Conservation (phyloP, 345 rosid species). For the Carallia brachiata region DNA sequence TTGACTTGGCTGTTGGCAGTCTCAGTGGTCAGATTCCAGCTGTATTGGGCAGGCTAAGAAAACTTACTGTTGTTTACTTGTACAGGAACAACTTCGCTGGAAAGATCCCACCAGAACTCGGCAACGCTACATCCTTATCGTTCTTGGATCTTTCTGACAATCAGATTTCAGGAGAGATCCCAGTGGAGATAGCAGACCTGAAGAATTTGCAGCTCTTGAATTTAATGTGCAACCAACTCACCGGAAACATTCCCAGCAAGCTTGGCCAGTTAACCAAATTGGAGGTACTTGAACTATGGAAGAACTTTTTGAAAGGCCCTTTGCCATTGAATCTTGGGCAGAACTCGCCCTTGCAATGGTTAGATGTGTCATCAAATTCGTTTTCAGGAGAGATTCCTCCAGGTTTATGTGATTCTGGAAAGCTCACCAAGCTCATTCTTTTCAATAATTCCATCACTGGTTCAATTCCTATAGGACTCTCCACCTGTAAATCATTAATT, state of each 20-base stretch:
- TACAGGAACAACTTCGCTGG: conserved; percentile 72
- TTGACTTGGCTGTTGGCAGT: conserved; percentile 70
- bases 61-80: conserved; percentile 56
- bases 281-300: conserved; percentile 80
- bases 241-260: conserved; percentile 60
- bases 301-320: conserved; percentile 77
- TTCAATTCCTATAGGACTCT: conserved; percentile 52
- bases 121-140: conserved; percentile 54
- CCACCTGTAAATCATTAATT: conserved; percentile 61
- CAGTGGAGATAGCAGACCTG: conserved; percentile 48
- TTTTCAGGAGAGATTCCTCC: conserved; percentile 74
- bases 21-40: conserved; percentile 75
- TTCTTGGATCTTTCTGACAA: conserved; percentile 85
- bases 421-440: conserved; percentile 80
- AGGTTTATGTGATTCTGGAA: conserved; percentile 65
- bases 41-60: conserved; percentile 61
- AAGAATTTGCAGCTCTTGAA: conserved; percentile 77
- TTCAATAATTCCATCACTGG: conserved; percentile 88
- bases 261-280: conserved; percentile 54
- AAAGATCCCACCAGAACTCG: conserved; percentile 57
- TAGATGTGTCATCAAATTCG: conserved; percentile 78
- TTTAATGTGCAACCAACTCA: conserved; percentile 73
- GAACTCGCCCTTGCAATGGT: conserved; percentile 76
- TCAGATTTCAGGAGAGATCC: conserved; percentile 60
- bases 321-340: conserved; percentile 68